These are phyloP conservation scores for Diutina rugosa DNA, from an alignment of 1,139 yeast species.

Conservation along the genomic window DNA sequence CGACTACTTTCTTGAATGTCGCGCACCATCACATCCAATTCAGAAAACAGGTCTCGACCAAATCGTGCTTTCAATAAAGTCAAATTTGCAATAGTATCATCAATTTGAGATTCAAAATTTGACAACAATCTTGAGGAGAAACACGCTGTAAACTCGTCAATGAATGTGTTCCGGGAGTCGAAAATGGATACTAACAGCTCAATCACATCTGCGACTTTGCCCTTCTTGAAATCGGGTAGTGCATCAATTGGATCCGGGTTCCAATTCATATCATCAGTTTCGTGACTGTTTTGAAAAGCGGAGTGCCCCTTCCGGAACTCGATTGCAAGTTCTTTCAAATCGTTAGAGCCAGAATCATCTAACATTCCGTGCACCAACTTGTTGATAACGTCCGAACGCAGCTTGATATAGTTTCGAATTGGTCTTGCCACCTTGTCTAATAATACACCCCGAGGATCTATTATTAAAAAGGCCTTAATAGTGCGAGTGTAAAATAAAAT, in stretches of 20 bases:
- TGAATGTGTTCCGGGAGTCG: slow-evolving; percentile 65
- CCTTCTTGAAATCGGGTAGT: slow-evolving; percentile 66
- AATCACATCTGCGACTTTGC: slow-evolving; percentile 52
- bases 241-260: slow-evolving; percentile 90
- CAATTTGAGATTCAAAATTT: slow-evolving; percentile 31
- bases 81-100: slow-evolving; percentile 23
- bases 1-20: slow-evolving; percentile 50
- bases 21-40: slow-evolving; percentile 73
- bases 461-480: slow-evolving; percentile 53
- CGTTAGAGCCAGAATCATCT: slow-evolving; percentile 21
- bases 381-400: slow-evolving; percentile 61
- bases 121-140: slow-evolving; percentile 52
- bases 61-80: slow-evolving; percentile 49
- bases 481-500: slow-evolving; percentile 60
- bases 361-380: slow-evolving; percentile 64
- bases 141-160: slow-evolving; percentile 54
- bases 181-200: slow-evolving; percentile 65
- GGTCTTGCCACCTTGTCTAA: slow-evolving; percentile 70
- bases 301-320: slow-evolving; percentile 24
- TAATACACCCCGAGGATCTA: slow-evolving; percentile 85
- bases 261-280: slow-evolving; percentile 29
- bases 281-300: neutral
- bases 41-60: slow-evolving; percentile 52
- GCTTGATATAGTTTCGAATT: slow-evolving; percentile 49
- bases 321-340: slow-evolving; percentile 35